Evolutionary conservation across 495 filamentous ascomycete species (phyloP).

Genomic region (Neurospora cerealis): DNA sequence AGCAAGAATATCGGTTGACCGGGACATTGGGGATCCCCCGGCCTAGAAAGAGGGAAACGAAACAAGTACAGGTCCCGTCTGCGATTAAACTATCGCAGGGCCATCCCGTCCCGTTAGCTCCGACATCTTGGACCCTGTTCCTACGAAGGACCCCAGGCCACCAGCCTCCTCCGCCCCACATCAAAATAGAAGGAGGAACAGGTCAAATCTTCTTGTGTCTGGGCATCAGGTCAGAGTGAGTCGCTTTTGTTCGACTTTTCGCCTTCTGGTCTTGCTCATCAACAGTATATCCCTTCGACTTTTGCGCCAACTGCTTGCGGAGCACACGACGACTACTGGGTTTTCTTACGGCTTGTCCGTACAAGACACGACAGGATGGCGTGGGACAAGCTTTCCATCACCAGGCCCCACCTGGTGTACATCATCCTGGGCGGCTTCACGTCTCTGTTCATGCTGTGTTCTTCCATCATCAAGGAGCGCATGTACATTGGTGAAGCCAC

Average conservation of each 20-base stretch:
- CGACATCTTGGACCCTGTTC: neutral
- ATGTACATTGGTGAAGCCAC: constrained; percentile 99
- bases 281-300: neutral
- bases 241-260: neutral
- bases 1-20: neutral
- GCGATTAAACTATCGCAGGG: neutral
- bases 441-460: constrained; percentile 95
- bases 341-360: neutral
- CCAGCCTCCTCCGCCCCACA: neutral
- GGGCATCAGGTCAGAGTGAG: neutral
- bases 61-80: neutral
- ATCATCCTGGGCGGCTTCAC: constrained; percentile 98
- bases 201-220: neutral
- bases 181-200: neutral
- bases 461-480: constrained; percentile 93
- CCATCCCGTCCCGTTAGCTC: neutral
- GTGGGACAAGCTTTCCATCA: constrained; percentile 88
- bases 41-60: neutral
- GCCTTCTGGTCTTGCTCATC: neutral
- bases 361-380: constrained; percentile 47
- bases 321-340: neutral
- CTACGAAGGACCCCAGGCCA: neutral
- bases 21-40: neutral
- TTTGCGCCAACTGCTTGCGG: neutral
- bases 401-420: constrained; percentile 94